Percentiles rank a stretch among this genome's conserved stretches.
phyloP scores from a whole-genome alignment of 768 basidiomycete species.

The Rhodotorula diobovata region DNA sequence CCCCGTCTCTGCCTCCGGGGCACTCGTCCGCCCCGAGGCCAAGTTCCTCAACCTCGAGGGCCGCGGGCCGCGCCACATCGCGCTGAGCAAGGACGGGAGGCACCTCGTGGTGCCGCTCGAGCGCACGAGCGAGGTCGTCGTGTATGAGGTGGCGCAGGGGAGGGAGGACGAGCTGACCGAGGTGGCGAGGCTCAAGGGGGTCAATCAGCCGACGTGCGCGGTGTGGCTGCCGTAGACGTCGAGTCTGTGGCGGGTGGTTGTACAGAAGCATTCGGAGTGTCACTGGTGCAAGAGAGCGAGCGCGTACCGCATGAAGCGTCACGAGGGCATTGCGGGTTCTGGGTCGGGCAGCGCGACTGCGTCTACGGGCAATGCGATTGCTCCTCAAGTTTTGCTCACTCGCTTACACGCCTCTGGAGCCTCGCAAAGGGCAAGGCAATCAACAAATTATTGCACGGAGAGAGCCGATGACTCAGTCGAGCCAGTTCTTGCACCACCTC shows the following conservation, averaged over 20 bases:
- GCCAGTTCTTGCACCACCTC: slow-evolving; percentile 31
- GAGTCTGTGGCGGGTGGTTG: too few species aligned
- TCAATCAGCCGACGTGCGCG: slow-evolving; percentile 22
- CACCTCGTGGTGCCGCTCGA: slow-evolving; percentile 30
- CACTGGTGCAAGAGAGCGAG: too few species aligned
- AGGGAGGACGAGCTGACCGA: slow-evolving; percentile 11
- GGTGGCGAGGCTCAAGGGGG: slow-evolving; percentile 15
- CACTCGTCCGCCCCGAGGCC: not conserved
- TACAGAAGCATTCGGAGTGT: too few species aligned
- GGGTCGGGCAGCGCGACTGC: too few species aligned
- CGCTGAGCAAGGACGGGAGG: not conserved
- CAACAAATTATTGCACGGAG: too few species aligned
- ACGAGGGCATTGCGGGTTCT: too few species aligned
- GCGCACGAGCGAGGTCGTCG: slow-evolving; percentile 31
- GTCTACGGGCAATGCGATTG: too few species aligned
- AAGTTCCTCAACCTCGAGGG: slow-evolving; percentile 16
- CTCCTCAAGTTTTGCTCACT: too few species aligned
- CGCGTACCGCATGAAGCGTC: too few species aligned
- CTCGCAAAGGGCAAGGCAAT: too few species aligned
- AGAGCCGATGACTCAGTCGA: slow-evolving; percentile 6
- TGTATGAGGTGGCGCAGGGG: slow-evolving; percentile 6
- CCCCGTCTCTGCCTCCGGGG: slow-evolving; percentile 11
- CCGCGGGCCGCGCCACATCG: slow-evolving; percentile 22
- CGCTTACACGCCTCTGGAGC: too few species aligned
- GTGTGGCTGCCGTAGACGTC: not conserved